phyloP scores from a whole-genome alignment of 768 basidiomycete species.

The Phallus indusiatus region DNA sequence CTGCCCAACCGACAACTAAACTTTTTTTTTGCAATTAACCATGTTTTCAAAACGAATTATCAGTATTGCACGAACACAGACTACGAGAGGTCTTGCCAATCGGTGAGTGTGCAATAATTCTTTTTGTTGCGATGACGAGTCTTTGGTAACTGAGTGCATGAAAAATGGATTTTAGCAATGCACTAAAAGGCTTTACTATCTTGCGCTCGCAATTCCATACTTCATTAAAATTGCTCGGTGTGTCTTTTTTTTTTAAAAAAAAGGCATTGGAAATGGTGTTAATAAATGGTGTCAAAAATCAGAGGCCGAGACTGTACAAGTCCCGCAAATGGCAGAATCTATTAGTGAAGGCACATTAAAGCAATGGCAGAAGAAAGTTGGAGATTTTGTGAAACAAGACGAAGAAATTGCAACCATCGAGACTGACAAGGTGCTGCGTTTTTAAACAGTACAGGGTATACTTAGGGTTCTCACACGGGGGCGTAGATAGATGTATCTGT shows the following conservation, averaged over 20 bases:
- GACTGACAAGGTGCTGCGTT: constrained; percentile 80
- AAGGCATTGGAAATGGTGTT: background rate
- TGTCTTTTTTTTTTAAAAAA: background rate
- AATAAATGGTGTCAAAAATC: background rate
- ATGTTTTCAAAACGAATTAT: constrained; percentile 71
- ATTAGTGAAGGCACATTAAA: constrained; percentile 97
- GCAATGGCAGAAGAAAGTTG: constrained; percentile 87
- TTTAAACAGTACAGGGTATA: background rate
- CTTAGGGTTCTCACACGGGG: background rate
- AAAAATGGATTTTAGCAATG: background rate
- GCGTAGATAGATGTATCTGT: constrained; percentile 94
- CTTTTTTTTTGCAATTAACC: background rate
- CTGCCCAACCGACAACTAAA: background rate
- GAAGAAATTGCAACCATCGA: constrained; percentile 98
- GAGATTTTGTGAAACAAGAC: constrained; percentile 82
- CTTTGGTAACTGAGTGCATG: no score
- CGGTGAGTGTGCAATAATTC: background rate
- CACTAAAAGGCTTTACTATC: background rate
- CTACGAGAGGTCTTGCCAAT: constrained; percentile 10
- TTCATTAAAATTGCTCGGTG: background rate
- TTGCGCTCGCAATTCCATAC: constrained; percentile 6
- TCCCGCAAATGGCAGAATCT: constrained; percentile 97
- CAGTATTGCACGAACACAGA: constrained; percentile 53
- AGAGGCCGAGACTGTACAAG: constrained; percentile 80
- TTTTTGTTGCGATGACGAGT: background rate